A percentile compares a stretch with the other conserved stretches of the same genome.
Conservation (phyloP, 2,329 filamentous ascomycete genomes). For the Calonectria pauciramosa region DNA sequence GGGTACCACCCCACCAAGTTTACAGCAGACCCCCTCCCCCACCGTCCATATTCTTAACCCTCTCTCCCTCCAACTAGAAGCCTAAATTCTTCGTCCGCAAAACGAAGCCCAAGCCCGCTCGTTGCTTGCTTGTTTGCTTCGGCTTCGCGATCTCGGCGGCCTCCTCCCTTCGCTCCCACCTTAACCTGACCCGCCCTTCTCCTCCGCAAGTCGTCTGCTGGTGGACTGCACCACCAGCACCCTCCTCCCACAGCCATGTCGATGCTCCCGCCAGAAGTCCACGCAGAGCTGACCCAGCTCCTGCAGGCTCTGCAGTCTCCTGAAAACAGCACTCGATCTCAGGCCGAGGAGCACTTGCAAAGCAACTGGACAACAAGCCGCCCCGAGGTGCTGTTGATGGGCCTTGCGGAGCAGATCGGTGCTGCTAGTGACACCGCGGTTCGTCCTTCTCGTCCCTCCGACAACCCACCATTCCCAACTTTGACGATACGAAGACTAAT, state of each 20-base stretch:
- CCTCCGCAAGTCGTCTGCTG: slow-evolving; percentile 43
- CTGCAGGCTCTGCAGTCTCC: slow-evolving; percentile 89
- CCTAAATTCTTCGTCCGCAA: slow-evolving; percentile 40
- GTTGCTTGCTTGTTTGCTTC: slow-evolving; percentile 28
- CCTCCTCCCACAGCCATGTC: slow-evolving; percentile 73
- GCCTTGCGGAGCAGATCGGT: slow-evolving; percentile 91
- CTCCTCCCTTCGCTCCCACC: slow-evolving; percentile 12
- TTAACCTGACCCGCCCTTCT: slow-evolving; percentile 25
- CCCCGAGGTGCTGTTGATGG: slow-evolving; percentile 93
- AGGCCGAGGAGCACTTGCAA: slow-evolving; percentile 91
- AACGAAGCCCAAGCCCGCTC: slow-evolving; percentile 38
- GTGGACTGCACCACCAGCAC: slow-evolving; percentile 48
- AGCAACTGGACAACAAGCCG: slow-evolving; percentile 88
- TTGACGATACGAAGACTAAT: slow-evolving; percentile 31
- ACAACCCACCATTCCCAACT: slow-evolving; percentile 4
- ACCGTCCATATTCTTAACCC: slow-evolving; percentile 44
- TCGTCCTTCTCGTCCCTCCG: slow-evolving; percentile 44
- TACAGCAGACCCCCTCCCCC: slow-evolving; percentile 40
- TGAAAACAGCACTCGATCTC: slow-evolving; percentile 87
- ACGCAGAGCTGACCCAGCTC: slow-evolving; percentile 87
- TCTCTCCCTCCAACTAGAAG: slow-evolving; percentile 41
- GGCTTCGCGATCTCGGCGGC: slow-evolving; percentile 25
- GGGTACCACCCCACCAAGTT: slow-evolving; percentile 18
- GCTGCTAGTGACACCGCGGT: slow-evolving; percentile 81
- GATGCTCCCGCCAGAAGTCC: slow-evolving; percentile 85